These are phyloP conservation scores for Kluyveromyces lactis DNA, from an alignment of 805 yeast species.

Conservation along the genomic window DNA sequence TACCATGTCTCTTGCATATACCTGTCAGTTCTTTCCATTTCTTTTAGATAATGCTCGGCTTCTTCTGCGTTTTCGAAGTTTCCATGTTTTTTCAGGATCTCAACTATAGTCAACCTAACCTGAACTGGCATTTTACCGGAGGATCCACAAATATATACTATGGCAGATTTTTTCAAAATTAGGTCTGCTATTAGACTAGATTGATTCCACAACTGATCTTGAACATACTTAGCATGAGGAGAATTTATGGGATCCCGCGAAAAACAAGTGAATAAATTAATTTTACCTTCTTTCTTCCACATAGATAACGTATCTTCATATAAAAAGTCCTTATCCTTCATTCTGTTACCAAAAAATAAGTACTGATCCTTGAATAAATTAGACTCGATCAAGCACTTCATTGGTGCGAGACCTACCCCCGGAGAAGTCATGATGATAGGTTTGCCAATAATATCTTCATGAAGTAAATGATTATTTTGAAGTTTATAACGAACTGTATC, in stretches of 20 bases:
- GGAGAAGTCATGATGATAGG: slow-evolving; percentile 77
- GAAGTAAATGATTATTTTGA: slow-evolving; percentile 36
- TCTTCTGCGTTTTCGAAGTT: slow-evolving; percentile 31
- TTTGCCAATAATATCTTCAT: slow-evolving; percentile 25
- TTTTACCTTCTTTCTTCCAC: slow-evolving; percentile 26
- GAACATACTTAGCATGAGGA: slow-evolving; percentile 59
- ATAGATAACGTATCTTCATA: slow-evolving; percentile 48
- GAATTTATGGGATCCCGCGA: slow-evolving; percentile 38
- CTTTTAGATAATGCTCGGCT: slow-evolving; percentile 43
- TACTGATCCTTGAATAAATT: slow-evolving; percentile 27
- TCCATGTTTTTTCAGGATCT: slow-evolving; percentile 43
- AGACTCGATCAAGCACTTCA: slow-evolving; percentile 57
- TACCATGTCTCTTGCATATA: slow-evolving; percentile 91
- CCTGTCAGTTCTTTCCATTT: slow-evolving; percentile 54
- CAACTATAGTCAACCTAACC: slow-evolving; percentile 71
- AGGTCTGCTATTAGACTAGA: slow-evolving; percentile 42
- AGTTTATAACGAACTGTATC: slow-evolving; percentile 47
- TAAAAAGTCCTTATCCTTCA: slow-evolving; percentile 54
- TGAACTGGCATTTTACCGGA: slow-evolving; percentile 91
- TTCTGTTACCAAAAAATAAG: slow-evolving; percentile 72
- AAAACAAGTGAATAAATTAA: slow-evolving; percentile 38
- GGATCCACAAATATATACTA: slow-evolving; percentile 81
- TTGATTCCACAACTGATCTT: slow-evolving; percentile 54
- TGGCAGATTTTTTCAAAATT: slow-evolving; percentile 46
- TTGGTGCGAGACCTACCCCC: slow-evolving; percentile 96